Evolutionary conservation across 192 early-diverging fungal species (phyloP).

Genomic region (Coemansia biformis): DNA sequence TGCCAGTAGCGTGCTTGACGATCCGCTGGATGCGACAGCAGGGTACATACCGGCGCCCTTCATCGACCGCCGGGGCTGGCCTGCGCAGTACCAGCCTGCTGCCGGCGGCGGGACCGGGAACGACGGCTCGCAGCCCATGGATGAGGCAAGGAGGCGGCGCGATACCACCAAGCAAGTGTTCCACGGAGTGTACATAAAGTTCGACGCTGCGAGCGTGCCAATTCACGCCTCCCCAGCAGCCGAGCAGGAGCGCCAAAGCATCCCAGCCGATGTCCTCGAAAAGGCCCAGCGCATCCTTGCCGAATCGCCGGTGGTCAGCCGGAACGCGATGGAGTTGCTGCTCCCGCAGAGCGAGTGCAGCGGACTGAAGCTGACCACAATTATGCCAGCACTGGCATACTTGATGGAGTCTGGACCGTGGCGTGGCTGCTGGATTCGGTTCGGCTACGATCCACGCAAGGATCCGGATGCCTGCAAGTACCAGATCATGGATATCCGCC

Average conservation of each 20-base stretch:
- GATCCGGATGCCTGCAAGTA: conserved; percentile 36
- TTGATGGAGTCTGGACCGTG: conserved; percentile 36
- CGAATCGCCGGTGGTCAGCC: conserved; percentile 25
- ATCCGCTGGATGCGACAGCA: not conserved
- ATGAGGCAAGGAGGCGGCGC: not conserved
- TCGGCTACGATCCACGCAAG: conserved; percentile 47
- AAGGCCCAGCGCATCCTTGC: conserved; percentile 23
- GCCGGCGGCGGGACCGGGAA: not conserved
- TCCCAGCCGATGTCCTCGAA: conserved; percentile 14
- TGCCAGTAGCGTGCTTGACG: conserved; percentile 16
- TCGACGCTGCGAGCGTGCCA: conserved; percentile 6
- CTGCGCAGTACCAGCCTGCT: conserved; percentile 13
- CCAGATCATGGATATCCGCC: conserved; percentile 42
- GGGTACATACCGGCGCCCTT: conserved; percentile 40
- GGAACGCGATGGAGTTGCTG: conserved; percentile 36
- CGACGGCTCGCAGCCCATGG: not conserved
- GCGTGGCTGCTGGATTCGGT: conserved; percentile 49
- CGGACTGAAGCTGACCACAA: conserved; percentile 1
- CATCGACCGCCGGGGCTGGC: conserved; percentile 33
- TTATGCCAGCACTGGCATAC: conserved; percentile 33
- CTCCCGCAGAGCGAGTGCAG: conserved; percentile 16
- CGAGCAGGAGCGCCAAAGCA: not conserved
- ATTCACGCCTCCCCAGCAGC: conserved; percentile 14
- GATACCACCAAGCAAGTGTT: conserved; percentile 3
- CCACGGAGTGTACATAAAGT: conserved; percentile 15